Evolutionary conservation across 306 rosid genomes (phyloP), one percentile per base, ranked within the genome.

Genomic region (Comarum palustre): DNA sequence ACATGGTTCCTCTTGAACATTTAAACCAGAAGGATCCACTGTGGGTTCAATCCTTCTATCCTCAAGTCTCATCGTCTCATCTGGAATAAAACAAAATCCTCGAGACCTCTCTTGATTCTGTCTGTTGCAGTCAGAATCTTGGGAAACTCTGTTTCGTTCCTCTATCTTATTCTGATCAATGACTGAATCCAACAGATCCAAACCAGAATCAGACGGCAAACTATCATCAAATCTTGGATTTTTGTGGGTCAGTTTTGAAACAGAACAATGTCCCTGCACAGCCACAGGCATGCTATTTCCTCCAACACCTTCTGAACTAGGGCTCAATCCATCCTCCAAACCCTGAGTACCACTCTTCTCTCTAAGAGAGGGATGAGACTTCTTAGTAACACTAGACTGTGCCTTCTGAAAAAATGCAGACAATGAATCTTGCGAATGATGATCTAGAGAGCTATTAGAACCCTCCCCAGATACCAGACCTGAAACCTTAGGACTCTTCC

Each of bases 401-500:
- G 77, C 82, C 87, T 83, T 91, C 3, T 48, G 76, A 70, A 80
- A 81, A 82, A 88, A 73, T 6, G 50, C 80, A 13, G 93, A 87
- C 63, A 87, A 75, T 0, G 89, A 88, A 72, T 86, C 96, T 66
- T 86, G 89, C 60, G 68, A 79, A 63, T 59, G 81, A 50, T 79
- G 82, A 50, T 71, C 86, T 48, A 78, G 79, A 81, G 72, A 69
- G 25, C 48, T 76, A 9, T 74, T 79, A 77, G 78, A 59, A 78
- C 79, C 84, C 71, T 73, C 86, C 41, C 78, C 83, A 68, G 73
- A 78, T 42, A 76, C 82, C 75, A 46, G 55, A 72, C 75, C 82
- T 34, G 65, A 72, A 70, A 64, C 31, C 81, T 51, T 81, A 50
- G 41, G 72, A 59, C 75, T 84, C 78, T 68, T 84, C 5, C 52